These are phyloP conservation scores for Macrolepiota fuliginosa DNA, from an alignment of 768 basidiomycete genomes.

Conservation along the genomic window DNA sequence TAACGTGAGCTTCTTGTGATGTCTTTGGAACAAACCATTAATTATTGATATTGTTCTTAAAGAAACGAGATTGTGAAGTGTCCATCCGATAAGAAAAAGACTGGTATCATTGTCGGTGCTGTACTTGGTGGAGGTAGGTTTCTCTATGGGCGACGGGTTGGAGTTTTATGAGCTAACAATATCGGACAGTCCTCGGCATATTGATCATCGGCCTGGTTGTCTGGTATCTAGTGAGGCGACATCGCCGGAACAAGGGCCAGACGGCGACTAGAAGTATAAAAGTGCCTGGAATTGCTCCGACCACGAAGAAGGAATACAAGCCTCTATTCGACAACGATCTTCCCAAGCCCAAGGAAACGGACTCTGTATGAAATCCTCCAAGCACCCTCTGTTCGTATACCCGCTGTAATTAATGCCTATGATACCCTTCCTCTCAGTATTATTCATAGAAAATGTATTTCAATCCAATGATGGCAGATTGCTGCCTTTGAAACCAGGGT, in stretches of 20 bases:
- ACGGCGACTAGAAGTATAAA: not conserved
- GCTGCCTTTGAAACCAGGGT: not conserved
- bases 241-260: not conserved
- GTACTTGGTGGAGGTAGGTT: conserved; percentile 11
- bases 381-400: not conserved
- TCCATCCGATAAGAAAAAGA: not conserved
- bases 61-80: conserved; percentile 9
- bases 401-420: not conserved
- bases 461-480: not conserved
- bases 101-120: conserved; percentile 4
- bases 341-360: not conserved
- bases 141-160: not conserved
- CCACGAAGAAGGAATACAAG: conserved; percentile 4
- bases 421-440: not conserved
- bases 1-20: not conserved
- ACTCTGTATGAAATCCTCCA: not conserved
- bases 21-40: conserved; percentile 9
- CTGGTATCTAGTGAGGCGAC: not conserved
- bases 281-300: not conserved
- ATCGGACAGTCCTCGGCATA: not conserved
- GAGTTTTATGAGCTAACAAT: not conserved
- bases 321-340: not conserved
- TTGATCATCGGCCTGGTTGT: not conserved
- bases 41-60: not conserved
- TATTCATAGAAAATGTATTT: not conserved